phyloP scores from a whole-genome alignment of 2,329 filamentous ascomycete species.

The Cephalotrichum gorgonifer region DNA sequence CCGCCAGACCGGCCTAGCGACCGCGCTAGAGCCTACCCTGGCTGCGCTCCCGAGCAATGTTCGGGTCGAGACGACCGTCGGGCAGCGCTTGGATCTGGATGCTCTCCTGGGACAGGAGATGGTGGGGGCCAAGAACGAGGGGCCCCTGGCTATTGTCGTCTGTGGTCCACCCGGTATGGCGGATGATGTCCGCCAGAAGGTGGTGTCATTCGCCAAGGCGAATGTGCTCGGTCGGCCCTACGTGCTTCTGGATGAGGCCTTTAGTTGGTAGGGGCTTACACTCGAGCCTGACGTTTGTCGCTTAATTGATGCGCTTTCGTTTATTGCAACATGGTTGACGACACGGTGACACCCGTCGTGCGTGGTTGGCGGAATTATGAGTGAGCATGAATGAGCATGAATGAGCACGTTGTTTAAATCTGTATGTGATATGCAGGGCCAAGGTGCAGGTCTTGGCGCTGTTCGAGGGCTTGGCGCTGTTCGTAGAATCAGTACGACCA shows the following conservation, averaged over 20 bases:
- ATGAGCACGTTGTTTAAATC: no score
- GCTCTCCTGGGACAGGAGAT: conserved; percentile 13
- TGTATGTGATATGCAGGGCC: no score
- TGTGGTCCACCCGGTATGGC: conserved; percentile 19
- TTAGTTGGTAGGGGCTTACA: conserved; percentile 16
- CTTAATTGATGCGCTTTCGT: no score
- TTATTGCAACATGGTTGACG: no score
- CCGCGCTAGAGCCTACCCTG: conserved; percentile 10
- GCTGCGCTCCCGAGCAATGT: conserved; percentile 9
- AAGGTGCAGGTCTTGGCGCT: no score
- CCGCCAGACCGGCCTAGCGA: conserved; percentile 10
- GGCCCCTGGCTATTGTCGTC: conserved; percentile 15
- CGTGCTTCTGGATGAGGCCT: conserved; percentile 16
- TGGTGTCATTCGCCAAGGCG: conserved; percentile 11
- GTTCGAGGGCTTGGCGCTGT: no score
- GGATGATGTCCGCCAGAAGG: conserved; percentile 14
- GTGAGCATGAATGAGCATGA: no score
- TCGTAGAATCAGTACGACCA: no score
- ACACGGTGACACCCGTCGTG: no score
- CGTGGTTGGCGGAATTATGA: no score
- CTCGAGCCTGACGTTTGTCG: no score
- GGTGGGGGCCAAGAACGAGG: conserved; percentile 8
- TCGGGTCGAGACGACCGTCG: conserved; percentile 12
- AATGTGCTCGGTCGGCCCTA: conserved; percentile 11
- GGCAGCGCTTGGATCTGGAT: conserved; percentile 12